Percentiles rank a stretch among this genome's conserved stretches.
phyloP scores from a whole-genome alignment of 2,329 filamentous ascomycete species.

The Apiospora phragmitis region DNA sequence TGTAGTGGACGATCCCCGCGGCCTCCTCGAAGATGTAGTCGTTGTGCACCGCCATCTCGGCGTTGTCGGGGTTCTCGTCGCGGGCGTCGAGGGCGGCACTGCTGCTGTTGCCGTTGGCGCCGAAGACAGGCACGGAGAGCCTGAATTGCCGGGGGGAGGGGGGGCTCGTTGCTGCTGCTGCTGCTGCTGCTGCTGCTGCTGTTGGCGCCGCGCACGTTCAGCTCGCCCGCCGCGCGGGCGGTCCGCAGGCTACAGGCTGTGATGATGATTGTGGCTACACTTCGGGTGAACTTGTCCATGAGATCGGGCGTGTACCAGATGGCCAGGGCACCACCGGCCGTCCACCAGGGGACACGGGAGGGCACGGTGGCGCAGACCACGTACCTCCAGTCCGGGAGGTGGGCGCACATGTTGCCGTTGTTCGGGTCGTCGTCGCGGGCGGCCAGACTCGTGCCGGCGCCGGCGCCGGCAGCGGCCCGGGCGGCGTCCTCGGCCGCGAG shows the following conservation, averaged over 20 bases:
- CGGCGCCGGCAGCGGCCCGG: background rate
- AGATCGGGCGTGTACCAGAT: background rate
- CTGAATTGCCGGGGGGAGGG: background rate
- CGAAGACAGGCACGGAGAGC: background rate
- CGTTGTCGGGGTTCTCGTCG: background rate
- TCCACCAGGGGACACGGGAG: background rate
- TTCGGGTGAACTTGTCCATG: background rate
- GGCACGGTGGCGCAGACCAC: background rate
- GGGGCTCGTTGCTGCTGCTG: no score
- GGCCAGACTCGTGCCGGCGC: background rate
- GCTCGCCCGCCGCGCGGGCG: background rate
- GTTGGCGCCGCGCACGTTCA: background rate
- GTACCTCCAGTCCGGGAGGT: no score
- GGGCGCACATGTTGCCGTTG: no score
- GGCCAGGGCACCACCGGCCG: background rate
- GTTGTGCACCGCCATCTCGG: background rate
- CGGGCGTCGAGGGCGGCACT: background rate
- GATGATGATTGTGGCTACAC: background rate
- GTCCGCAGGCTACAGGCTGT: background rate
- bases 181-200: no score
- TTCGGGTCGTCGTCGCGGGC: background rate
- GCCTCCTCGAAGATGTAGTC: background rate
- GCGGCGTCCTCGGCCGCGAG: background rate
- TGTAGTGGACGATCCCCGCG: background rate
- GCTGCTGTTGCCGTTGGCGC: background rate